These are phyloP conservation scores for Casuarina cunninghamiana DNA, from an alignment of 306 rosid genomes.

Conservation along the genomic window DNA sequence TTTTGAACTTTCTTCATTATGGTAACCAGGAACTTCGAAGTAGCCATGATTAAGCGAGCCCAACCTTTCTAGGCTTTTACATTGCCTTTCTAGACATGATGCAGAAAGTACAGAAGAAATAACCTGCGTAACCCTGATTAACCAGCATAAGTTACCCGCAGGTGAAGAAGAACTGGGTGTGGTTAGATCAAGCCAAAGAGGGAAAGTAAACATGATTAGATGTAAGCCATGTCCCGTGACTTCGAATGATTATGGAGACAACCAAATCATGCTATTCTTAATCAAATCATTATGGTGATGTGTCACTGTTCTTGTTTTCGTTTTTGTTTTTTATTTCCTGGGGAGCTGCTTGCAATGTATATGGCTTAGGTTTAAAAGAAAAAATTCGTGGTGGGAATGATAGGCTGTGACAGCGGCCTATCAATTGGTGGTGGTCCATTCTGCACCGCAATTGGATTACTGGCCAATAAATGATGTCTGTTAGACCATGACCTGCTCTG, in stretches of 20 bases:
- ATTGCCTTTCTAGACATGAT: neutral
- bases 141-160: neutral
- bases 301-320: too few species aligned
- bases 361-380: too few species aligned
- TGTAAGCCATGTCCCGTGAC: slow-evolving; percentile 30
- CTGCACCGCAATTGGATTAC: slow-evolving; percentile 22
- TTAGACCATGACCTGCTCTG: slow-evolving; percentile 19
- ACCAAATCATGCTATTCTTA: too few species aligned
- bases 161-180: slow-evolving; percentile 10
- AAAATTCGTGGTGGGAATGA: slow-evolving; percentile 27
- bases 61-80: neutral
- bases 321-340: too few species aligned
- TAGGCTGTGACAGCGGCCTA: slow-evolving; percentile 31
- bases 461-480: slow-evolving; percentile 22
- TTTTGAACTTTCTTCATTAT: too few species aligned
- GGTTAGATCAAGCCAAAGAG: slow-evolving; percentile 23
- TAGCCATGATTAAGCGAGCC: neutral
- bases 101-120: too few species aligned
- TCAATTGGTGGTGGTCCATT: slow-evolving; percentile 5
- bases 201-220: slow-evolving; percentile 11
- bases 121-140: too few species aligned
- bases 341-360: too few species aligned
- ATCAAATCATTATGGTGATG: slow-evolving; percentile 30
- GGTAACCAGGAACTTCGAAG: neutral
- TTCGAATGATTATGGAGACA: slow-evolving; percentile 33